Evolutionary conservation across 257 asterid species (phyloP), one percentile per base, ranked within the genome.

Genomic region (Verbena officinalis): DNA sequence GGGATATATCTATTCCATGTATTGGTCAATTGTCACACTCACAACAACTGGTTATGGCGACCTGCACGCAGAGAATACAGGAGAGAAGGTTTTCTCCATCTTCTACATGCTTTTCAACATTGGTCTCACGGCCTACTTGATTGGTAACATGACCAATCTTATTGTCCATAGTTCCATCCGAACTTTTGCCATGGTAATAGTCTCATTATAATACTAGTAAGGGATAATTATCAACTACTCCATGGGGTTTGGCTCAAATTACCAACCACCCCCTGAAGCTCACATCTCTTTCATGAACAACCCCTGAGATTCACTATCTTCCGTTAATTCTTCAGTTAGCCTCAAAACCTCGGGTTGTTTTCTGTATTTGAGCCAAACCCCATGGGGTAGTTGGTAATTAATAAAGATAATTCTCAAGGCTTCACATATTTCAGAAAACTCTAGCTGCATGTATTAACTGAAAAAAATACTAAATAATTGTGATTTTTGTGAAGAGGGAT

Each of bases 141-240:
- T 88, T 15, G 99, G 99, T 6, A 94, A 90, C 89, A 90, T 94
- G 96, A 90, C 97, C 70, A 93, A 81, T 80, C 95, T 93, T 50
- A 64, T 93, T 5, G 97, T 93, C 73, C 96, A 86, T 49, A 84
- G 91, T 53, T 76, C 93, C 7, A 73, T 73, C 62, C 81, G 83
- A 63, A 89, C 96, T 17, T 86, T 87, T 24, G 90, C 87, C 58
- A 82, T 87, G 97, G 98, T 91, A 88, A 76, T 49, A 59, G 13
- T 46, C 58, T 38, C 38, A 15, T 8, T n/a, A n/a, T n/a, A n/a
- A n/a, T n/a, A n/a, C n/a, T n/a, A n/a, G n/a, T n/a, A n/a, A n/a
- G n/a, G n/a, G n/a, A n/a, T n/a, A n/a, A n/a, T n/a, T n/a, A n/a
- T n/a, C n/a, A n/a, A n/a, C n/a, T n/a, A n/a, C n/a, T n/a, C n/a